Base-by-base conservation (phyloP, 2,329 filamentous ascomycete genomes). In the Clarireedia paspali region DNA sequence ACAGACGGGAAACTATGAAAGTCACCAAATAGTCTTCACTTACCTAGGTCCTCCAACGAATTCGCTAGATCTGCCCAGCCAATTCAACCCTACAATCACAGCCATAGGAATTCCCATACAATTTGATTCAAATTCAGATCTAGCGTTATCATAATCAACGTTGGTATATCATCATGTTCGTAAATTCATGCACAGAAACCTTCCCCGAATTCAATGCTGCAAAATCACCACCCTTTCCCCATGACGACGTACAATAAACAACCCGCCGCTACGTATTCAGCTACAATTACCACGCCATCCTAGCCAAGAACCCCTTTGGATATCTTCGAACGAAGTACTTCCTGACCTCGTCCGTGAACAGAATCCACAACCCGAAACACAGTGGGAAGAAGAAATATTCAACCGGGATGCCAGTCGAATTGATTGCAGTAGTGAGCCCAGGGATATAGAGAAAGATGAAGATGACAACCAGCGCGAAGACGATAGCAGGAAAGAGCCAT, bases 381-480 rank as follows among this genome's bases (percentile, higher is more conserved):
- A 87, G 81, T 0, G 87, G 87, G 50, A 91, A 67, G 67, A 91
- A 91, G 80, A 84, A 91, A 63, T 90, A 75, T 68, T 87, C 86
- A 0, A 83, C 81, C 0, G 87, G 85, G 0, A 91, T 81, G 0
- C 72, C 67, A 0, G 80, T 76, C 0, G 85, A 89, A n/a, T 70
- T 77, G 3, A 89, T 71, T 1, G 80, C 75, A 1, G 68, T 65
- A 66, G 87, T 83, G 30, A 91, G 73, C 4, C 75, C 74, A 0
- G 84, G 84, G 1, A 87, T 80, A 63, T 91, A 89, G 24, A 80
- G 65, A 77, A 79, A 85, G 56, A 91, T 77, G 55, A 90, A 79
- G 9, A 82, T 82, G 67, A 91, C 83, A 26, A 75, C 73, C 9
- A 91, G 70, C 0, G 85, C 77, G 65, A 90, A 89, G 1, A 81